Base-by-base conservation (phyloP, 2,329 filamentous ascomycete genomes). In the Claviceps arundinis region DNA sequence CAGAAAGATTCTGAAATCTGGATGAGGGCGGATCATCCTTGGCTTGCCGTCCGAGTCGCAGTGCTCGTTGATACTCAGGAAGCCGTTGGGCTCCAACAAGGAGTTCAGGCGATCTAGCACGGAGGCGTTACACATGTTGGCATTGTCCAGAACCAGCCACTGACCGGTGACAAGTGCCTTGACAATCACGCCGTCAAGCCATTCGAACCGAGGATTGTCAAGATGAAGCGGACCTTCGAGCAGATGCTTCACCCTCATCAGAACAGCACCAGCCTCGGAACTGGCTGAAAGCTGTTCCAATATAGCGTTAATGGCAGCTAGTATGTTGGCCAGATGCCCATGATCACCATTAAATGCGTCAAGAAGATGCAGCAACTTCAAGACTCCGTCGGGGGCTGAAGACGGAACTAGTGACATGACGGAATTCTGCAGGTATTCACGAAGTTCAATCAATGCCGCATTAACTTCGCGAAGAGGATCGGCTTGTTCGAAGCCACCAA, bases 111-210 rank as follows among this genome's bases (percentile, higher is more conserved):
- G 80, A 68, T 98, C 93, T 9, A 98, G 77, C 1, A 98, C 93
- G 6, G 91, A 95, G 24, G 91, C 85, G 61, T 86, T 96, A 70
- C 94, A 98, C 53, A 98, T 77, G 62, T 98, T 98, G 55, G 94
- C 93, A 67, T 98, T 96, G 68, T 98, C 93, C 22, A 98, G 80
- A 11, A 98, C 84, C 17, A 98, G 75, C 93, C 93, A 98, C 55
- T 89, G 80, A 14, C 93, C 93, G 59, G 84, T 75, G 62, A 94
- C 78, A 11, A 97, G 74, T 43, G 93, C 91, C 60, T 89, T 85
- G 47, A 97, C 85, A 44, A 98, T 82, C 47, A 94, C 80, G 53
- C 94, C 93, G 64, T 98, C 91, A 2, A 95, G 81, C 93, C 93
- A 98, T 65, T 95, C 89, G 63, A 98, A 98, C 2, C 85, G 84